Evolutionary conservation across 2,329 filamentous ascomycete species (phyloP).

Genomic region (Cryphonectria nitschkei): DNA sequence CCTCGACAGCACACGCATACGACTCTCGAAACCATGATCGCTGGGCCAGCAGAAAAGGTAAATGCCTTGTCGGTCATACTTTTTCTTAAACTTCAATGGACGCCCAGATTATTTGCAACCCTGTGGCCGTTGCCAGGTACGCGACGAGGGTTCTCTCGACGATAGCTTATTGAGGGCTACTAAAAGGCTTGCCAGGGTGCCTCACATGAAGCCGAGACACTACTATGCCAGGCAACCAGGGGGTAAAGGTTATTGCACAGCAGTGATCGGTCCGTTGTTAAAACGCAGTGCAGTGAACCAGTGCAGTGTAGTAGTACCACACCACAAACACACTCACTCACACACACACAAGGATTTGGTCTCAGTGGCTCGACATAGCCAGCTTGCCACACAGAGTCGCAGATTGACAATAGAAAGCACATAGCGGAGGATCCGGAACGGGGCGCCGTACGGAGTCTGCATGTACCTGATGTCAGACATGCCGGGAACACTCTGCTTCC

Average conservation of each 20-base stretch:
- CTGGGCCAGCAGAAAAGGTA: neutral
- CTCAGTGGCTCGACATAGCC: neutral
- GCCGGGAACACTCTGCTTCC: conserved; percentile 11
- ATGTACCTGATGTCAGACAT: conserved; percentile 18
- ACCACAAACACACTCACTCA: neutral
- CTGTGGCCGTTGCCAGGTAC: neutral
- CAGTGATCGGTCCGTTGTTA: neutral
- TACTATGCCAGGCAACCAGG: neutral
- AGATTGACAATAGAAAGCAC: neutral
- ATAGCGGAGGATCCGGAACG: conserved; percentile 22
- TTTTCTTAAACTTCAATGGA: neutral
- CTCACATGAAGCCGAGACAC: neutral
- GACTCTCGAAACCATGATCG: neutral
- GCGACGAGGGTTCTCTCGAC: neutral
- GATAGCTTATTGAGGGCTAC: too few relatives aligned
- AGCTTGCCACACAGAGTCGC: conserved; percentile 5
- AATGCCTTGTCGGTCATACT: neutral
- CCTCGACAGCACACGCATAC: conserved; percentile 2
- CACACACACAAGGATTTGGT: neutral
- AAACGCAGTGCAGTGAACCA: neutral
- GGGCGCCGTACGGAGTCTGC: conserved; percentile 8
- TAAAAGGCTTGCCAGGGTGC: neutral
- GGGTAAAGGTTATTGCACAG: neutral
- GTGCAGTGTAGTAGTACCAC: neutral
- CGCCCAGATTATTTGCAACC: neutral